Percentiles rank a stretch among this genome's conserved stretches.
Evolutionary conservation across 768 basidiomycete genomes (phyloP).

Genomic region (Termitomyces sp.): DNA sequence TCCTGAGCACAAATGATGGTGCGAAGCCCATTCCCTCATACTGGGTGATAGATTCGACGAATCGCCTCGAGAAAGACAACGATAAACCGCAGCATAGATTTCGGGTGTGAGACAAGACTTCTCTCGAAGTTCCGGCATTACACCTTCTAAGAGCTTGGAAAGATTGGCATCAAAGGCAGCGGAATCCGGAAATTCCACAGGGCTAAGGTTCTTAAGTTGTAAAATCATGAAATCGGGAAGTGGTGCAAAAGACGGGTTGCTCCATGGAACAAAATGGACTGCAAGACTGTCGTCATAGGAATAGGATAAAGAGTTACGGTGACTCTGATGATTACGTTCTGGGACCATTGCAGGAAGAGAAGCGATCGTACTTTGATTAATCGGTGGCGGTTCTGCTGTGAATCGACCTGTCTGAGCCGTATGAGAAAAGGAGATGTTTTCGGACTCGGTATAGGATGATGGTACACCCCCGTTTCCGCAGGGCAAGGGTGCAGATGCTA

Average conservation of each 20-base stretch:
- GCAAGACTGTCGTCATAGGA: neutral
- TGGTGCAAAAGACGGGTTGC: slow-evolving; percentile 51
- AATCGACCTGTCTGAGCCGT: slow-evolving; percentile 26
- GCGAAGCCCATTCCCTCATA: slow-evolving; percentile 47
- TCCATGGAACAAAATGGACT: slow-evolving; percentile 51
- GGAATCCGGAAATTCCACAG: slow-evolving; percentile 58
- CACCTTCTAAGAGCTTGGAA: slow-evolving; percentile 41
- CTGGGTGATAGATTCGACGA: slow-evolving; percentile 29
- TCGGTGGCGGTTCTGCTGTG: slow-evolving; percentile 22
- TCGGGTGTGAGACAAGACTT: slow-evolving; percentile 56
- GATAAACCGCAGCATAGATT: slow-evolving; percentile 48
- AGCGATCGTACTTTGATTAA: neutral
- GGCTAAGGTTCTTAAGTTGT: slow-evolving; percentile 48
- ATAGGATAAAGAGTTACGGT: neutral
- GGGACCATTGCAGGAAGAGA: slow-evolving; percentile 1
- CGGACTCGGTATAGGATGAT: slow-evolving; percentile 17
- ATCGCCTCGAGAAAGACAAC: slow-evolving; percentile 41
- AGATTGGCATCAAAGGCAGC: slow-evolving; percentile 49
- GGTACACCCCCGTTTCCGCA: neutral
- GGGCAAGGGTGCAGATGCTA: slow-evolving; percentile 29
- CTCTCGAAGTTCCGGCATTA: slow-evolving; percentile 55
- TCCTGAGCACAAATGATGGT: slow-evolving; percentile 60
- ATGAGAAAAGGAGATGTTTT: neutral
- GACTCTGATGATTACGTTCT: neutral
- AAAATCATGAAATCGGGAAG: slow-evolving; percentile 55